Conservation (phyloP, 192 early-diverging fungal species). For the Cladochytrium replicatum region DNA sequence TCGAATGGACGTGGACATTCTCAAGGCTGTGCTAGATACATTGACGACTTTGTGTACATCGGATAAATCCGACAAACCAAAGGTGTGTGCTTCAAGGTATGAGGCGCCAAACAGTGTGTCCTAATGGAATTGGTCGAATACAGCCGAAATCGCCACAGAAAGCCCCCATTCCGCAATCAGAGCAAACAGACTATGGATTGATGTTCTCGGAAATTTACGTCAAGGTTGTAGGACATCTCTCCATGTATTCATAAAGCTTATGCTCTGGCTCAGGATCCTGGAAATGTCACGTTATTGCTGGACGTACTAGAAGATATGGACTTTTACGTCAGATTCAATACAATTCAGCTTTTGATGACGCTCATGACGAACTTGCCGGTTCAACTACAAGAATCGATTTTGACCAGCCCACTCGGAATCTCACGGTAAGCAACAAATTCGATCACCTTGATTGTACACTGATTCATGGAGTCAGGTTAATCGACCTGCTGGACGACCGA, state of each 20-base stretch:
- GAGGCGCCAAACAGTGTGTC: no score
- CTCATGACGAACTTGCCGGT: conserved; percentile 51
- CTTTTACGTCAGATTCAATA: conserved; percentile 89
- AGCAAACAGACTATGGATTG: conserved; percentile 21
- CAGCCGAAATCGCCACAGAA: no score
- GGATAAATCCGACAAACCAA: no score
- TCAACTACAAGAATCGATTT: conserved; percentile 69
- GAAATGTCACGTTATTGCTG: conserved; percentile 69
- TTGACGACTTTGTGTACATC: conserved; percentile 63
- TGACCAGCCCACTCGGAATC: conserved; percentile 63
- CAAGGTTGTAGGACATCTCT: no score
- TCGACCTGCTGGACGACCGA: conserved; percentile 87
- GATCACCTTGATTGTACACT: not conserved
- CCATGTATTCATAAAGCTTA: no score
- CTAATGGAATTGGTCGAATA: no score
- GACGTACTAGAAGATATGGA: conserved; percentile 85
- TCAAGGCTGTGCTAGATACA: conserved; percentile 82
- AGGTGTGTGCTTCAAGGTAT: no score
- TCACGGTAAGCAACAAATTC: conserved; percentile 12
- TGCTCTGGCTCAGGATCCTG: conserved; percentile 19
- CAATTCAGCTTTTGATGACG: conserved; percentile 75
- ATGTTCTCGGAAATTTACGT: conserved; percentile 38
- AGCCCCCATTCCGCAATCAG: no score
- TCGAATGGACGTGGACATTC: conserved; percentile 73
- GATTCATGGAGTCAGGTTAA: conserved; percentile 75